Percentiles rank a stretch among this genome's conserved stretches.
These are phyloP conservation scores for Penstemon barbatus DNA, from an alignment of 257 asterid genomes.

Conservation along the genomic window DNA sequence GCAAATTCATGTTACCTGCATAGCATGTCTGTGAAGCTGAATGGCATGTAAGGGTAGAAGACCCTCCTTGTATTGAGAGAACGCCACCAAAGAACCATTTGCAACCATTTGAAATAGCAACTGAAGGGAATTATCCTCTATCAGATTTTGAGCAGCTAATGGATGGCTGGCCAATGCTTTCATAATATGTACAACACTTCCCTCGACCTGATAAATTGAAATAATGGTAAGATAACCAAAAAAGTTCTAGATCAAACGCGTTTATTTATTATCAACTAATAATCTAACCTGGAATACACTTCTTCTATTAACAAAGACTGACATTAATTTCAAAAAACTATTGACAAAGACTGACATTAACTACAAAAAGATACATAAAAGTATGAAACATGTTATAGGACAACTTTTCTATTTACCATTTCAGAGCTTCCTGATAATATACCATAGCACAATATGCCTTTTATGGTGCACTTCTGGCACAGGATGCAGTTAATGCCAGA, in stretches of 20 bases:
- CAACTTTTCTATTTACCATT: not conserved
- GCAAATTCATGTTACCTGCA: conserved; percentile 62
- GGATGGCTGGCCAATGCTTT: conserved; percentile 90
- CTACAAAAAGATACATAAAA: conserved; percentile 1
- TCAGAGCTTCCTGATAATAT: too few relatives aligned
- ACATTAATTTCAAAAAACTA: not conserved
- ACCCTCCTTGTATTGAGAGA: conserved; percentile 75
- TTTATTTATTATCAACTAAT: not conserved
- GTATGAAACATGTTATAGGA: not conserved
- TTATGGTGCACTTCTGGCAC: too few relatives aligned
- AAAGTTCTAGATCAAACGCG: conserved; percentile 8
- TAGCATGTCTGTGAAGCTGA: conserved; percentile 98
- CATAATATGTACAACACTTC: conserved; percentile 93
- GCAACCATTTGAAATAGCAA: conserved; percentile 94
- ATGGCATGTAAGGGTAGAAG: conserved; percentile 83
- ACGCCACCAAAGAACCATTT: conserved; percentile 79
- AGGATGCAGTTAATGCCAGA: too few relatives aligned
- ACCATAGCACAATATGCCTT: too few relatives aligned
- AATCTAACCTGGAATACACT: conserved; percentile 16
- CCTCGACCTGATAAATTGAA: conserved; percentile 67
- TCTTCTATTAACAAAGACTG: not conserved
- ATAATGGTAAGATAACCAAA: conserved; percentile 11
- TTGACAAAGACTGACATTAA: conserved; percentile 9
- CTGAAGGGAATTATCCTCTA: conserved; percentile 89
- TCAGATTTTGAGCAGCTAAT: conserved; percentile 90